phyloP scores from a whole-genome alignment of 352 stramenopile species.

The Pythium aphanidermatum region DNA sequence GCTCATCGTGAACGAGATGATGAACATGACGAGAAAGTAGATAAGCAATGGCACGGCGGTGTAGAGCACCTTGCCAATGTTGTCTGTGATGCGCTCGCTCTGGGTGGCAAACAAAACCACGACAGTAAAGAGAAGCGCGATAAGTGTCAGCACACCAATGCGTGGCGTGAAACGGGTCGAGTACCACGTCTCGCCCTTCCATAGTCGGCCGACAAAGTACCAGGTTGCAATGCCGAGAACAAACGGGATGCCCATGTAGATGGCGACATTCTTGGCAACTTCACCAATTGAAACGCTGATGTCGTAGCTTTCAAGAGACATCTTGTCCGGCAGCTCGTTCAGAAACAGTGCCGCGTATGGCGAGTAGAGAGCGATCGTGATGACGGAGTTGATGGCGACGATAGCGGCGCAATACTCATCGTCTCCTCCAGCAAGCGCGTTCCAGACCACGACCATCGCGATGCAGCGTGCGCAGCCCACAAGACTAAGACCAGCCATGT shows the following conservation, averaged over 20 bases:
- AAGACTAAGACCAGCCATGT: conserved; percentile 60
- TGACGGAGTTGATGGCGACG: conserved; percentile 62
- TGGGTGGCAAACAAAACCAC: conserved; percentile 70
- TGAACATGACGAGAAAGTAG: conserved; percentile 62
- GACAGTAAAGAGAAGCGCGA: conserved; percentile 61
- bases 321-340: conserved; percentile 32
- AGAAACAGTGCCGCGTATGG: conserved; percentile 59
- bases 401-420: conserved; percentile 63
- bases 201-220: conserved; percentile 27
- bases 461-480: conserved; percentile 70
- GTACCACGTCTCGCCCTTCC: conserved; percentile 43
- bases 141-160: conserved; percentile 45
- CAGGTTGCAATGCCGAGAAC: conserved; percentile 32
- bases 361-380: conserved; percentile 58
- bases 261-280: conserved; percentile 46
- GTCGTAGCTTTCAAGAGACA: conserved; percentile 33
- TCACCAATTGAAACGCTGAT: conserved; percentile 38
- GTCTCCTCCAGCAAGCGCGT: conserved; percentile 51
- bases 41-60: conserved; percentile 48
- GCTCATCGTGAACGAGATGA: conserved; percentile 39
- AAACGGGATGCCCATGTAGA: conserved; percentile 74
- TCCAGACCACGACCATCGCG: conserved; percentile 84
- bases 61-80: conserved; percentile 47
- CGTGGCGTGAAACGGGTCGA: conserved; percentile 32
- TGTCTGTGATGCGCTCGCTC: conserved; percentile 48